These are phyloP conservation scores for Cyberlindnera xishuangbannaensis DNA, from an alignment of 805 yeast species.

Conservation along the genomic window DNA sequence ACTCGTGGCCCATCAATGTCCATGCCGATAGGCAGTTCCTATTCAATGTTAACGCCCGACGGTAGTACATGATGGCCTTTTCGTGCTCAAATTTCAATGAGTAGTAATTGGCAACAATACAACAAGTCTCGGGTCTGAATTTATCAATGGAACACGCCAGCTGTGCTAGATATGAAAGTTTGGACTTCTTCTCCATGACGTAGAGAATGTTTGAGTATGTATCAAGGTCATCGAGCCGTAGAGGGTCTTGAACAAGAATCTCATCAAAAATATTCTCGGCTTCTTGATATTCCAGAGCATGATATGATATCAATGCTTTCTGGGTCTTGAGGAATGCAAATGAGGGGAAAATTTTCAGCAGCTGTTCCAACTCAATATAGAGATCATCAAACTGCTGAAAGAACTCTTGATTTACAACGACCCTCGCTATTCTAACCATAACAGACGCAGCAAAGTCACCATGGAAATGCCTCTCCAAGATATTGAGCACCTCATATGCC, in stretches of 20 bases:
- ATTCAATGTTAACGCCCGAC: slow-evolving; percentile 79
- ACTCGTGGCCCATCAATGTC: slow-evolving; percentile 99
- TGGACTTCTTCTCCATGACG: slow-evolving; percentile 85
- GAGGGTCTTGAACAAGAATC: slow-evolving; percentile 69
- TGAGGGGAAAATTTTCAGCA: slow-evolving; percentile 57
- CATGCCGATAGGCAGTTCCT: slow-evolving; percentile 83
- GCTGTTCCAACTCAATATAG: slow-evolving; percentile 40
- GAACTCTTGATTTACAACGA: slow-evolving; percentile 54
- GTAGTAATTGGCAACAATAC: slow-evolving; percentile 89
- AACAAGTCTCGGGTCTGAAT: slow-evolving; percentile 91
- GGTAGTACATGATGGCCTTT: slow-evolving; percentile 87
- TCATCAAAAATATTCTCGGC: slow-evolving; percentile 79
- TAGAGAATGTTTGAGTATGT: slow-evolving; percentile 90
- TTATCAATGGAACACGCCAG: slow-evolving; percentile 75
- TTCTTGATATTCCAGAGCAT: slow-evolving; percentile 75
- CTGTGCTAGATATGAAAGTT: slow-evolving; percentile 83
- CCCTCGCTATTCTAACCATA: slow-evolving; percentile 17
- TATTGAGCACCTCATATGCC: slow-evolving; percentile 31
- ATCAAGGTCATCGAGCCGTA: slow-evolving; percentile 86
- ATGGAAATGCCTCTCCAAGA: slow-evolving; percentile 17
- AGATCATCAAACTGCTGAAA: slow-evolving; percentile 60
- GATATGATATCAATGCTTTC: slow-evolving; percentile 75
- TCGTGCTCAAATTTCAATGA: slow-evolving; percentile 91
- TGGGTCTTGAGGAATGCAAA: slow-evolving; percentile 74
- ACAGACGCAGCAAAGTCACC: slow-evolving; percentile 10